These are phyloP conservation scores for Poa annua DNA, from an alignment of 176 grass and related monocot species.

Conservation along the genomic window DNA sequence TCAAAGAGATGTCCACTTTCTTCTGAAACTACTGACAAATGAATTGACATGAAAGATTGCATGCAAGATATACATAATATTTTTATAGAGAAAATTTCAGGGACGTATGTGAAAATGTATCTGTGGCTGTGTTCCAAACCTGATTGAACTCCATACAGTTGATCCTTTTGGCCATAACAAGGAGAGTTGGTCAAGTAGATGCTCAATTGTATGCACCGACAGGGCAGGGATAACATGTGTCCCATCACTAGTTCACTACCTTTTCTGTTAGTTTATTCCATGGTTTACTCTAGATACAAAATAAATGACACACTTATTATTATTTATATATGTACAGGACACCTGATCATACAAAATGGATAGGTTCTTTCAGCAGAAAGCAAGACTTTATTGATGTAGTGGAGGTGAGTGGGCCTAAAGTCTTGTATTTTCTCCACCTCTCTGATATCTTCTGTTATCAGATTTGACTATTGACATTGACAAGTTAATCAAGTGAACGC, in stretches of 20 bases:
- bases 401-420: slow-evolving; percentile 53
- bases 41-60: background rate
- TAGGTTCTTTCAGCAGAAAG: slow-evolving; percentile 86
- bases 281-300: background rate
- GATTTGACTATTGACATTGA: background rate
- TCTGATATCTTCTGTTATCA: background rate
- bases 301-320: background rate
- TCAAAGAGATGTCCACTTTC: background rate
- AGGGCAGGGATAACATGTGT: background rate
- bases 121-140: background rate
- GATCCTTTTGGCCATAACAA: background rate
- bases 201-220: background rate
- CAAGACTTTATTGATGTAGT: slow-evolving; percentile 93
- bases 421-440: slow-evolving; percentile 9
- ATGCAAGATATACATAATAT: background rate
- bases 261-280: background rate
- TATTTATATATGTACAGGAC: slow-evolving; percentile 53
- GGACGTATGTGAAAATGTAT: background rate
- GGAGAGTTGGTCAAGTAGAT: background rate
- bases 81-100: background rate
- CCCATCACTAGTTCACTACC: background rate
- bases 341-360: slow-evolving; percentile 97
- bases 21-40: background rate
- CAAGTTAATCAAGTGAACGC: background rate
- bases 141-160: background rate